Evolutionary conservation across 2,329 filamentous ascomycete genomes (phyloP).

Genomic region (Xylariaceae sp.): DNA sequence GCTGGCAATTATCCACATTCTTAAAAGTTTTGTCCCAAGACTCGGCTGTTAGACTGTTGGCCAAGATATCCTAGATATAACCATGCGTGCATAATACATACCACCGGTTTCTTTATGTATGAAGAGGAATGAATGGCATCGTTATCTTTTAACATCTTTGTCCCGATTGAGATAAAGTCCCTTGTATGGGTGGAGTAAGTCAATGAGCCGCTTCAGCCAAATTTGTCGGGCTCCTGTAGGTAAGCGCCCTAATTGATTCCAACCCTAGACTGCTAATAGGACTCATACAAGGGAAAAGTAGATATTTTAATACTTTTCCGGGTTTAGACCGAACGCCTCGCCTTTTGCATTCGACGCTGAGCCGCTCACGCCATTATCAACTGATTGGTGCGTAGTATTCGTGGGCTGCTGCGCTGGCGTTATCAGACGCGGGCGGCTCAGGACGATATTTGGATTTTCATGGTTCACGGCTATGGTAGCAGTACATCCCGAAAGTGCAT

Average conservation of each 20-base stretch:
- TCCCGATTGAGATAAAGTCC: no score
- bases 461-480: not conserved
- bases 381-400: not conserved
- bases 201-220: not conserved
- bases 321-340: not conserved
- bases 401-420: not conserved
- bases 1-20: no score
- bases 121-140: no score
- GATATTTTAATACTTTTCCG: not conserved
- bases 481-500: not conserved
- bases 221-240: not conserved
- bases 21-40: no score
- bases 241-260: not conserved
- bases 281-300: not conserved
- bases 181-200: no score
- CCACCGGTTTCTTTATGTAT: no score
- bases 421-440: not conserved
- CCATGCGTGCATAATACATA: no score
- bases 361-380: not conserved
- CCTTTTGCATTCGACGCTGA: not conserved
- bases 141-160: no score
- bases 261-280: not conserved
- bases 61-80: no score
- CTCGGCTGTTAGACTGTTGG: no score
- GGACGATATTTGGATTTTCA: constrained; percentile 11